A percentile compares a stretch with the other conserved stretches of the same genome.
These are phyloP conservation scores for Phytophthora citrophthora DNA, from an alignment of 352 stramenopile genomes.

Conservation along the genomic window DNA sequence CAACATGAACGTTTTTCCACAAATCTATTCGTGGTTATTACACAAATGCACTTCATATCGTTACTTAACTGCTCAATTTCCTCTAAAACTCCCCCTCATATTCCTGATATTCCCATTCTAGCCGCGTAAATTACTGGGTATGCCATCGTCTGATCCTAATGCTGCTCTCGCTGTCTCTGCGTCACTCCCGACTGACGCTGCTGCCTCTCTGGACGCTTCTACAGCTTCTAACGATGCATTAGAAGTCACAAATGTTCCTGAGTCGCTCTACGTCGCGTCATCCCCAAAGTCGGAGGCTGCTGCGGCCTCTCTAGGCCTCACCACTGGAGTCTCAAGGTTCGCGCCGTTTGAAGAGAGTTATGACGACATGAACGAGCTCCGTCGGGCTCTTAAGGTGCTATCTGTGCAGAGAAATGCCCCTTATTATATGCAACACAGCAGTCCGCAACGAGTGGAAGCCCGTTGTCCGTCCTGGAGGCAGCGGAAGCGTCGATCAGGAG, in stretches of 20 bases:
- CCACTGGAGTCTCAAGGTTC: constrained; percentile 26
- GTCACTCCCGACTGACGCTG: neutral
- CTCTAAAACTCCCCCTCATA: neutral
- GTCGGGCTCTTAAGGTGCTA: constrained; percentile 75
- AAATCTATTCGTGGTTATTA: constrained; percentile 24
- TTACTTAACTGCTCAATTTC: constrained; percentile 1
- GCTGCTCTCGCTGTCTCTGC: neutral
- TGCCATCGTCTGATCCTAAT: constrained; percentile 9
- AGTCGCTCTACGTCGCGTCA: constrained; percentile 27
- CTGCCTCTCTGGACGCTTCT: neutral
- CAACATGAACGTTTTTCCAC: constrained; percentile 21
- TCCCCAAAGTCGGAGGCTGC: constrained; percentile 9
- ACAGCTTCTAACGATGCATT: constrained; percentile 14
- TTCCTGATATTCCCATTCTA: constrained; percentile 37
- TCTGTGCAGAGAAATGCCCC: constrained; percentile 73
- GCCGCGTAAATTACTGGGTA: constrained; percentile 34
- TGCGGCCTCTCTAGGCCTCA: neutral
- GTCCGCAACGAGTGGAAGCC: constrained; percentile 77
- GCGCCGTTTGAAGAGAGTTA: constrained; percentile 78
- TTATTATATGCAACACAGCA: constrained; percentile 88
- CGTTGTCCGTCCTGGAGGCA: constrained; percentile 81
- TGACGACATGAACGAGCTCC: constrained; percentile 74
- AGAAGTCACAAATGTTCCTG: constrained; percentile 18
- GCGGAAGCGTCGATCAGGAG: constrained; percentile 48
- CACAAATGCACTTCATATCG: constrained; percentile 10